Conservation (phyloP, 495 filamentous ascomycete species). For the Aspergillus sclerotiicarbonarius region DNA sequence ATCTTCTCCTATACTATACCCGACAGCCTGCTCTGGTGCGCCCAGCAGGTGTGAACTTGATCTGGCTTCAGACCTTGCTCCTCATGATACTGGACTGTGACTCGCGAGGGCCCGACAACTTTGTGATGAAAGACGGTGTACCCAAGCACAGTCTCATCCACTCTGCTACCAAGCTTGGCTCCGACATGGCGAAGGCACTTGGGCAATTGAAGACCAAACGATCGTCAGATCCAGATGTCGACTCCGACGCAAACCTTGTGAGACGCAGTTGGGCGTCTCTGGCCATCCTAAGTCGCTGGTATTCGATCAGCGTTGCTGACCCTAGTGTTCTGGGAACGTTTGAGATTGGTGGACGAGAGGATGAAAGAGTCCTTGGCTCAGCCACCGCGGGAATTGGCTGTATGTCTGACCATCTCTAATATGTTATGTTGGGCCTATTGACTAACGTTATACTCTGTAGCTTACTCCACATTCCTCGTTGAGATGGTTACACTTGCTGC, state of each 20-base stretch:
- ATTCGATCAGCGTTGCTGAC: slow-evolving; percentile 67
- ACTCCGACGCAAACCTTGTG: slow-evolving; percentile 69
- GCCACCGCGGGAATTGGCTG: slow-evolving; percentile 62
- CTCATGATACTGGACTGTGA: slow-evolving; percentile 48
- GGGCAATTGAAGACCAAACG: slow-evolving; percentile 39
- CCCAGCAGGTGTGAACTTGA: slow-evolving; percentile 36
- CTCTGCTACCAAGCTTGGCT: slow-evolving; percentile 39
- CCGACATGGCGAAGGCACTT: slow-evolving; percentile 41
- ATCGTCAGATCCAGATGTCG: slow-evolving; percentile 49
- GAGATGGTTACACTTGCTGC: slow-evolving; percentile 39
- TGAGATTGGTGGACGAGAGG: slow-evolving; percentile 54
- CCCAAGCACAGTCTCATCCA: slow-evolving; percentile 45
- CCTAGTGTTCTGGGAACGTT: slow-evolving; percentile 53
- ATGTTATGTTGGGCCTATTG: slow-evolving; percentile 12
- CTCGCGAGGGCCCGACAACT: slow-evolving; percentile 44
- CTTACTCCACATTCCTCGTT: slow-evolving; percentile 47
- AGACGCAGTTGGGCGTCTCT: slow-evolving; percentile 74
- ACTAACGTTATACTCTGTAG: slow-evolving; percentile 16
- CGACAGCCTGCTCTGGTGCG: slow-evolving; percentile 43
- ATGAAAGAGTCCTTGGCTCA: slow-evolving; percentile 64
- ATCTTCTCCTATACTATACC: slow-evolving; percentile 54
- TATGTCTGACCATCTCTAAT: slow-evolving; percentile 46
- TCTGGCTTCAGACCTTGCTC: slow-evolving; percentile 44
- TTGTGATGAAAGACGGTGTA: slow-evolving; percentile 41
- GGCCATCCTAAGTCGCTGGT: slow-evolving; percentile 72